These are phyloP conservation scores for Lactuca sativa DNA, from an alignment of 129 eudicot genomes.

Conservation along the genomic window DNA sequence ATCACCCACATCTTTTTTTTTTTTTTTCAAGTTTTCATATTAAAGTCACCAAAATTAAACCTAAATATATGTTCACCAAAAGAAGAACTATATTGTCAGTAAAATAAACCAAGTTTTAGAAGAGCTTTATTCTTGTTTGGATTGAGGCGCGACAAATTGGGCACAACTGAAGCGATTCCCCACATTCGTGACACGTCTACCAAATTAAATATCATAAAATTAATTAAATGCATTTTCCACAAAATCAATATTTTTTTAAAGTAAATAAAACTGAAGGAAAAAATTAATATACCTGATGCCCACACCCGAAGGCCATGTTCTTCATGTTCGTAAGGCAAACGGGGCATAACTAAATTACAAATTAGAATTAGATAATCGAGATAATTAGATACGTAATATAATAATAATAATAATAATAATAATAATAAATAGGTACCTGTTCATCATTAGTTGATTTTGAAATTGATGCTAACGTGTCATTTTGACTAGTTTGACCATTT, in stretches of 20 bases:
- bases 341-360: slow-evolving; percentile 63
- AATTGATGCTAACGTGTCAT: too few relatives aligned
- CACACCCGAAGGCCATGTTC: slow-evolving; percentile 98
- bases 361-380: too few relatives aligned
- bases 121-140: slow-evolving; percentile 74
- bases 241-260: neutral
- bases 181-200: slow-evolving; percentile 93
- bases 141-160: slow-evolving; percentile 54
- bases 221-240: neutral
- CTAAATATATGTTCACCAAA: too few relatives aligned
- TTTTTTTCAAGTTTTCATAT: neutral
- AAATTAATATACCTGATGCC: slow-evolving; percentile 74
- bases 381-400: too few relatives aligned
- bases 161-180: slow-evolving; percentile 64
- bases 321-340: slow-evolving; percentile 76
- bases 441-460: too few relatives aligned
- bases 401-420: too few relatives aligned
- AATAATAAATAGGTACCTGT: too few relatives aligned
- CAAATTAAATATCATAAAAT: slow-evolving; percentile 7
- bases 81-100: neutral
- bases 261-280: neutral
- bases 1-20: too few relatives aligned
- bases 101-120: slow-evolving; percentile 33
- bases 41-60: neutral
- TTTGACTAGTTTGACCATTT: too few relatives aligned